These are phyloP conservation scores for Cerrena zonata DNA, from an alignment of 1,284 basidiomycete genomes.

Conservation along the genomic window DNA sequence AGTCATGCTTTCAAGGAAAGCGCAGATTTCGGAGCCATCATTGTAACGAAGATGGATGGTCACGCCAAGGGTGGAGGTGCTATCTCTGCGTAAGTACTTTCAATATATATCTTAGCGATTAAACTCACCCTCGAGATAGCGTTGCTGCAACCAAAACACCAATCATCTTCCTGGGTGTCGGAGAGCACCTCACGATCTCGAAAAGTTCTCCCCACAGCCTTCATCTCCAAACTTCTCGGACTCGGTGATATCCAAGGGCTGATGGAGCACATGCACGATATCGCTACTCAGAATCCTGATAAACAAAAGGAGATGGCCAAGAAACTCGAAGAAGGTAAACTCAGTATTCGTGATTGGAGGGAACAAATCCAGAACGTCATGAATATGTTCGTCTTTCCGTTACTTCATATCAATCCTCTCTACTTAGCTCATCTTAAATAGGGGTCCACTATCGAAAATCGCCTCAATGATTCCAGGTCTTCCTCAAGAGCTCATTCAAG, in stretches of 20 bases:
- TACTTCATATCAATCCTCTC: constrained; percentile 3
- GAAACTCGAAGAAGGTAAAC: constrained; percentile 94
- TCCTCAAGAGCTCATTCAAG: constrained; percentile 83
- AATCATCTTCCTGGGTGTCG: constrained; percentile 97
- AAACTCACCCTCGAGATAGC: constrained; percentile 36
- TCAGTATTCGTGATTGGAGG: constrained; percentile 94
- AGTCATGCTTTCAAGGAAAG: constrained; percentile 96
- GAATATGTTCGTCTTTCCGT: constrained; percentile 73
- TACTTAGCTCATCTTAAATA: constrained; percentile 28
- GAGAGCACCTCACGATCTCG: constrained; percentile 96
- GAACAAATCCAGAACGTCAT: constrained; percentile 97
- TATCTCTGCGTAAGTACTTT: constrained; percentile 82
- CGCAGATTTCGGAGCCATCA: constrained; percentile 96
- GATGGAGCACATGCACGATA: constrained; percentile 96
- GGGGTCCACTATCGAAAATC: constrained; percentile 96
- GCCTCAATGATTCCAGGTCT: constrained; percentile 98
- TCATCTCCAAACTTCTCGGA: constrained; percentile 93
- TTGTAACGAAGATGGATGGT: constrained; percentile 99
- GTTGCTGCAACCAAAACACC: constrained; percentile 98
- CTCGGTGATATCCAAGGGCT: constrained; percentile 94
- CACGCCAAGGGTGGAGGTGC: constrained; percentile 99
- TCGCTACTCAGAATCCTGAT: constrained; percentile 88
- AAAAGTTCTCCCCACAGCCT: constrained; percentile 92
- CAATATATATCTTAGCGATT: constrained; percentile 7
- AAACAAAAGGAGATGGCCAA: constrained; percentile 98